Percentiles rank a stretch among this genome's conserved stretches.
Conservation (phyloP, 805 yeast genomes). For the Yarrowia phangngaensis region DNA sequence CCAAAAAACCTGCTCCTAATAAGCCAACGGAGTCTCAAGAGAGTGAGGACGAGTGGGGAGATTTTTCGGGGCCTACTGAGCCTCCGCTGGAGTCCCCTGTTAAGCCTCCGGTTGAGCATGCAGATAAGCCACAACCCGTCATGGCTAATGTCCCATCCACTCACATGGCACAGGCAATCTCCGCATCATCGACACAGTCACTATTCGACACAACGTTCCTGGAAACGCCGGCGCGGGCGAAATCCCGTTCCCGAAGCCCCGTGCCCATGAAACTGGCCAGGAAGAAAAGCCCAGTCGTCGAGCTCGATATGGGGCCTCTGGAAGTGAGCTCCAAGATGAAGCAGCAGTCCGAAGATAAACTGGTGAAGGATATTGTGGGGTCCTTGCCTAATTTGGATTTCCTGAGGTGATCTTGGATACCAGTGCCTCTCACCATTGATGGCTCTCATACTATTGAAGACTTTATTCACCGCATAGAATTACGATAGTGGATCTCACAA, state of each 20-base stretch:
- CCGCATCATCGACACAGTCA: constrained; percentile 7
- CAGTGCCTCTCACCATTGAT: no score
- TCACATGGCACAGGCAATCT: constrained; percentile 4
- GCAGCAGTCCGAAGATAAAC: constrained; percentile 13
- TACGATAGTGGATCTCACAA: no score
- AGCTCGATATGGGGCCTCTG: constrained; percentile 20
- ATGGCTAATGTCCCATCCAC: background rate
- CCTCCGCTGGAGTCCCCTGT: no score
- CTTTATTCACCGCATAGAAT: no score
- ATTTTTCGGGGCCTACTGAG: no score
- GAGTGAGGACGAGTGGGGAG: constrained; percentile 16
- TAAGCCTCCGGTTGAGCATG: no score
- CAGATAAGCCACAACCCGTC: no score
- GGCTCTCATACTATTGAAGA: no score
- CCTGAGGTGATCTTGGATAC: no score
- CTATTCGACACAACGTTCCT: constrained; percentile 16
- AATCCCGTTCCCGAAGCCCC: background rate
- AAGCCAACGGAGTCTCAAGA: background rate
- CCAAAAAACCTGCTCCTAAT: background rate
- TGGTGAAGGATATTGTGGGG: constrained; percentile 10
- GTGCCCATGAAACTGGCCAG: constrained; percentile 13
- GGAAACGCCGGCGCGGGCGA: constrained; percentile 11
- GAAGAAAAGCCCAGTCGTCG: constrained; percentile 4
- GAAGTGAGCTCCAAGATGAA: constrained; percentile 12
- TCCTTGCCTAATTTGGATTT: constrained; percentile 14